phyloP scores from a whole-genome alignment of 2,329 filamentous ascomycete genomes.

The Pseudocercospora crystallina region DNA sequence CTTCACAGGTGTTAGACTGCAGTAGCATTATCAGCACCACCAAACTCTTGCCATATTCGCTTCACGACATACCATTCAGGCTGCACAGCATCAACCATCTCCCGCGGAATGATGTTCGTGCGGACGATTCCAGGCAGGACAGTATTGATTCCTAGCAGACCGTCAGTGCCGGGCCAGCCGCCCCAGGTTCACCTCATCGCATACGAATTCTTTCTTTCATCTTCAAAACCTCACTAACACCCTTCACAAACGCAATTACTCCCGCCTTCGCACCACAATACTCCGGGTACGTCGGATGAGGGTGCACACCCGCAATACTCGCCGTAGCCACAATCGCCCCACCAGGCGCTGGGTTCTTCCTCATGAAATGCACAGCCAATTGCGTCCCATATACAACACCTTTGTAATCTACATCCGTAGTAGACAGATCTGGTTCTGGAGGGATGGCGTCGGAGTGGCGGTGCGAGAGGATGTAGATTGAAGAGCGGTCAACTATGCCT shows the following conservation, averaged over 20 bases:
- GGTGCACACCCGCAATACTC: slow-evolving; percentile 19
- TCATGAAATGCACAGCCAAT: slow-evolving; percentile 22
- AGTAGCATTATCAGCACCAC: neutral
- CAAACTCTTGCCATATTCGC: too few relatives aligned
- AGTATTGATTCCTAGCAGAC: neutral
- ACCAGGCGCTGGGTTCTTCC: slow-evolving; percentile 14
- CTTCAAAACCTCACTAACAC: slow-evolving; percentile 6
- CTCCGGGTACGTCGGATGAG: slow-evolving; percentile 19
- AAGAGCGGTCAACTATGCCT: slow-evolving; percentile 15
- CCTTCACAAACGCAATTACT: slow-evolving; percentile 14
- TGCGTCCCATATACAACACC: slow-evolving; percentile 20
- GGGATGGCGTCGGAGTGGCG: slow-evolving; percentile 9
- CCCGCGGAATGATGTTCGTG: slow-evolving; percentile 12
- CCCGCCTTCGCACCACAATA: slow-evolving; percentile 21
- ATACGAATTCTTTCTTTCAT: neutral
- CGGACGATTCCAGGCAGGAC: slow-evolving; percentile 14
- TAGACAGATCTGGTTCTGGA: slow-evolving; percentile 13
- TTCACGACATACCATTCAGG: slow-evolving; percentile 2
- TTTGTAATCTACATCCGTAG: slow-evolving; percentile 20
- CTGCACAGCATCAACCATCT: slow-evolving; percentile 11
- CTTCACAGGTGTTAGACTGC: slow-evolving; percentile 19
- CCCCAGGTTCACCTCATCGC: neutral
- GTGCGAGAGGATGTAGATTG: slow-evolving; percentile 11
- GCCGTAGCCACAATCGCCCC: slow-evolving; percentile 22
- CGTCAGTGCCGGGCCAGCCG: too few relatives aligned